phyloP scores from a whole-genome alignment of 768 basidiomycete species.

The Serendipita vermifera region DNA sequence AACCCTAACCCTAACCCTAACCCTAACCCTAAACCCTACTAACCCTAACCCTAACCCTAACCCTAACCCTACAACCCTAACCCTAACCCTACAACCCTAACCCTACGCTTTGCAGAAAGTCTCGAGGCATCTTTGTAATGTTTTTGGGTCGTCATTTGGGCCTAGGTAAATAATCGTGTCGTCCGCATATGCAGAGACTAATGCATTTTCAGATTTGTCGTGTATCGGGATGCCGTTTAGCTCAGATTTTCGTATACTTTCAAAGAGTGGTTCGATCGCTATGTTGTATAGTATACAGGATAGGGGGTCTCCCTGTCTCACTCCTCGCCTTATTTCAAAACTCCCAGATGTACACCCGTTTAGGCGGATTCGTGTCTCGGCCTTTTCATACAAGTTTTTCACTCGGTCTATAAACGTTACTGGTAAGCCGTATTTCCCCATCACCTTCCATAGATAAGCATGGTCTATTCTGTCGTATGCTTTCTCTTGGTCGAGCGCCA shows the following conservation, averaged over 20 bases:
- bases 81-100: too few relatives aligned
- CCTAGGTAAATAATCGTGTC: slow-evolving; percentile 20
- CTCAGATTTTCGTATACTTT: not conserved
- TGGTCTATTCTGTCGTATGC: slow-evolving; percentile 13
- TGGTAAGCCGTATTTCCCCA: slow-evolving; percentile 10
- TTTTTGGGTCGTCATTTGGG: slow-evolving; percentile 13
- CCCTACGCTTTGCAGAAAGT: slow-evolving; percentile 20
- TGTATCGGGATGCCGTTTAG: not conserved
- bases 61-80: too few relatives aligned
- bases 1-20: too few relatives aligned
- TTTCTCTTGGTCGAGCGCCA: slow-evolving; percentile 15
- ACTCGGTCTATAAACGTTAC: not conserved
- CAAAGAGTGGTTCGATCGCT: slow-evolving; percentile 15
- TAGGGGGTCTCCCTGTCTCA: slow-evolving; percentile 15
- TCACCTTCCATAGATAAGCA: slow-evolving; percentile 11
- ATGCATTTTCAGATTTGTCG: not conserved
- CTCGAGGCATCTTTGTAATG: slow-evolving; percentile 13
- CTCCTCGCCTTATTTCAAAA: slow-evolving; percentile 11
- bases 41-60: too few relatives aligned
- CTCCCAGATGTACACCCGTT: not conserved
- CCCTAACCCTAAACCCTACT: too few relatives aligned
- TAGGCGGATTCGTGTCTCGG: slow-evolving; percentile 2
- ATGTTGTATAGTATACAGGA: slow-evolving; percentile 16
- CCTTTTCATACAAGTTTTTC: not conserved
- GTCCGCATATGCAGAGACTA: slow-evolving; percentile 15